phyloP scores from a whole-genome alignment of 1,284 basidiomycete species.

The Leccinum griseonigrum region DNA sequence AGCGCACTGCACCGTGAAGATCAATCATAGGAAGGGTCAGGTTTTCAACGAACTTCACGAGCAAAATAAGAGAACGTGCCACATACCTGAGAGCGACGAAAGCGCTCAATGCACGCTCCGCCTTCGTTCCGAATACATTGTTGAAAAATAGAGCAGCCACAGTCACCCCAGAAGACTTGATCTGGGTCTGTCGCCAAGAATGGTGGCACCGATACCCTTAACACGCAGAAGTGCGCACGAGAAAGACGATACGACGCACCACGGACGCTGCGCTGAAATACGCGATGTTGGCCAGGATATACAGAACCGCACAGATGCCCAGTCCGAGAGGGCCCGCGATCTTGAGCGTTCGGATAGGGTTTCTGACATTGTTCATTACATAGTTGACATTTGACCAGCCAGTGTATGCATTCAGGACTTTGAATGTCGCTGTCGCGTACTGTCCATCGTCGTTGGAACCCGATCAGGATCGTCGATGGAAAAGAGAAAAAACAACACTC shows the following conservation, averaged over 20 bases:
- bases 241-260: background rate
- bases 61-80: background rate
- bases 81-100: slow-evolving; percentile 52
- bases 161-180: slow-evolving; percentile 44
- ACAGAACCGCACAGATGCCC: slow-evolving; percentile 44
- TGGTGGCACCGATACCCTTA: background rate
- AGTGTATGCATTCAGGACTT: slow-evolving; percentile 53
- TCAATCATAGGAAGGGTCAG: background rate
- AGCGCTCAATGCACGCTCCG: slow-evolving; percentile 46
- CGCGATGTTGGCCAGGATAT: slow-evolving; percentile 52
- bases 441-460: slow-evolving; percentile 17
- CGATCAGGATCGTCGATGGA: background rate
- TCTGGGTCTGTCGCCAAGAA: slow-evolving; percentile 34
- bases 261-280: slow-evolving; percentile 43
- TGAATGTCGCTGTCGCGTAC: slow-evolving; percentile 60
- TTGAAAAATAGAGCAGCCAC: slow-evolving; percentile 55
- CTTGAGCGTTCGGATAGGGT: slow-evolving; percentile 51
- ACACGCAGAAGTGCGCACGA: too few species aligned
- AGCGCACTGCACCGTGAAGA: slow-evolving; percentile 20
- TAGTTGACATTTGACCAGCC: slow-evolving; percentile 57
- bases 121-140: slow-evolving; percentile 50
- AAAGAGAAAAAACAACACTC: slow-evolving; percentile 6
- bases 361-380: slow-evolving; percentile 52
- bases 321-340: slow-evolving; percentile 54
- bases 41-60: background rate